A percentile compares a stretch with the other conserved stretches of the same genome.
phyloP scores from a whole-genome alignment of 176 grass and related monocot species.

The Pharus latifolius region DNA sequence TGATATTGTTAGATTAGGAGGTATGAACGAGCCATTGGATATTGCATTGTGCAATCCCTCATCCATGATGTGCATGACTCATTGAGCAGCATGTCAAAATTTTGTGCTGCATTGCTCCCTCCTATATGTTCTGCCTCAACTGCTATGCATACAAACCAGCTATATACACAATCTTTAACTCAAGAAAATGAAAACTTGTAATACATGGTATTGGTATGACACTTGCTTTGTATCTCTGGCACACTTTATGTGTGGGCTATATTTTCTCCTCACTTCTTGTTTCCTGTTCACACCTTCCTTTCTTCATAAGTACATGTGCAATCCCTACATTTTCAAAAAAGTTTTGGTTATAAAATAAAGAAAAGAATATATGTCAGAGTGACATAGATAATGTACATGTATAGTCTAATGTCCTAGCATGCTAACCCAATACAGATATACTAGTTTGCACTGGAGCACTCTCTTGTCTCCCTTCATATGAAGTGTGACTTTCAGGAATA shows the following conservation, averaged over 20 bases:
- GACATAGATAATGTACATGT: not conserved
- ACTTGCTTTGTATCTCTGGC: not conserved
- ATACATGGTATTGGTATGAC: not conserved
- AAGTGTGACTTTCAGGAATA: conserved; percentile 7
- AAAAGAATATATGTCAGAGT: no score
- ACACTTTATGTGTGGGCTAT: not conserved
- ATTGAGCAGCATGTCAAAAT: not conserved
- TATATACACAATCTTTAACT: not conserved
- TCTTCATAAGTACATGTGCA: conserved; percentile 1
- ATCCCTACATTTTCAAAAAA: not conserved
- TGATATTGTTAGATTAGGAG: not conserved
- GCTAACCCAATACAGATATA: not conserved
- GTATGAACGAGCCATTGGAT: not conserved
- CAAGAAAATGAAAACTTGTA: not conserved
- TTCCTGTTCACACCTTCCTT: no score
- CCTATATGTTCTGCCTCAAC: not conserved
- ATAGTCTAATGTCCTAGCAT: not conserved
- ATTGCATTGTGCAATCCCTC: not conserved
- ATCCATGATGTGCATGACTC: not conserved
- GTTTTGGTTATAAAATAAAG: no score
- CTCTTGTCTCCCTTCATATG: not conserved
- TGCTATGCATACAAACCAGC: not conserved
- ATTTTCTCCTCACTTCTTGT: not conserved
- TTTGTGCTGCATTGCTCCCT: not conserved
- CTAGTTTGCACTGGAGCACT: not conserved